These are phyloP conservation scores for Lentinula novae-zelandiae DNA, from an alignment of 1,284 basidiomycete genomes.

Conservation along the genomic window DNA sequence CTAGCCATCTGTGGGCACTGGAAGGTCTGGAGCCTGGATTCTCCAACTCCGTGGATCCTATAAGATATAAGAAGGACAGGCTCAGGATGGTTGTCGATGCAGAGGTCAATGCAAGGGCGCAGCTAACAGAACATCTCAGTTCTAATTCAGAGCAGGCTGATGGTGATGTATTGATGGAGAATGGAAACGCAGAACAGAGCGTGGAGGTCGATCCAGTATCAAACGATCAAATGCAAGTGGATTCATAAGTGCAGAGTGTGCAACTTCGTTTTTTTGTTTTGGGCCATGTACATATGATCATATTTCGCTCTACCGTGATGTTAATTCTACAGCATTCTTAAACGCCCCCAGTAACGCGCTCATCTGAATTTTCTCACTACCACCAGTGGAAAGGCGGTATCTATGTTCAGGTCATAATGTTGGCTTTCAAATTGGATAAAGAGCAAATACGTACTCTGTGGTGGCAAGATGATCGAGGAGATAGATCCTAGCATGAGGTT, in stretches of 20 bases:
- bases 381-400: slow-evolving; percentile 90
- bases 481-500: slow-evolving; percentile 84
- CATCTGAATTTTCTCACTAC: slow-evolving; percentile 92
- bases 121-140: slow-evolving; percentile 30
- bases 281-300: not conserved
- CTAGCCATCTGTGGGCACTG: slow-evolving; percentile 57
- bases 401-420: slow-evolving; percentile 37
- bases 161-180: not conserved
- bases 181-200: not conserved
- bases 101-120: slow-evolving; percentile 40
- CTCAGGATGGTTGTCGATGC: slow-evolving; percentile 56
- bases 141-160: not conserved
- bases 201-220: not conserved
- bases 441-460: slow-evolving; percentile 67
- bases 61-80: slow-evolving; percentile 46
- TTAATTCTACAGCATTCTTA: slow-evolving; percentile 86
- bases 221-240: slow-evolving; percentile 2
- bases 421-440: not conserved
- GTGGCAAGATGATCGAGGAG: slow-evolving; percentile 88
- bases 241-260: not conserved
- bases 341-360: slow-evolving; percentile 91
- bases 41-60: slow-evolving; percentile 62
- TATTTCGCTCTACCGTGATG: slow-evolving; percentile 18
- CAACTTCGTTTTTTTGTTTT: not conserved
- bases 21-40: slow-evolving; percentile 64